Percentiles rank a stretch among this genome's conserved stretches.
Conservation (phyloP, 768 basidiomycete genomes). For the Leccinum disarticulatum region DNA sequence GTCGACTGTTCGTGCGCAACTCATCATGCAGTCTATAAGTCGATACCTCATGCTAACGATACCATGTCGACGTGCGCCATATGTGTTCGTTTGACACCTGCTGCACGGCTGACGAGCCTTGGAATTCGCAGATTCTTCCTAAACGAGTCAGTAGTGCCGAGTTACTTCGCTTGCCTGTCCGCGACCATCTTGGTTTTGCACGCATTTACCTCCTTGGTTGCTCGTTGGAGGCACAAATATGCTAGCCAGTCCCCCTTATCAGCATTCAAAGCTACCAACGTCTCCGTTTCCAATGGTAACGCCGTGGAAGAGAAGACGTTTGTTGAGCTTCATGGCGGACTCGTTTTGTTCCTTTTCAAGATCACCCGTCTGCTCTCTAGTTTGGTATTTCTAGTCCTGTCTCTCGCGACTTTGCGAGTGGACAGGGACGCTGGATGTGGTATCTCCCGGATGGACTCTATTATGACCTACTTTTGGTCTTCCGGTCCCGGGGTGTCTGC, state of each 20-base stretch:
- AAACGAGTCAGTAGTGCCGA: neutral
- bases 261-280: neutral
- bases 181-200: neutral
- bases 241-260: neutral
- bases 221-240: too few species aligned
- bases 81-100: neutral
- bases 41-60: neutral
- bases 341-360: neutral
- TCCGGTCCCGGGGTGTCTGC: neutral
- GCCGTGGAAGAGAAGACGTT: neutral
- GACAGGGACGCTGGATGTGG: neutral
- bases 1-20: neutral
- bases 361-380: neutral
- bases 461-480: neutral
- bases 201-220: neutral
- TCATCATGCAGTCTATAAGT: neutral
- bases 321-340: neutral
- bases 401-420: neutral
- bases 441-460: neutral
- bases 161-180: neutral
- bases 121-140: neutral
- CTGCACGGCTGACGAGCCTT: neutral
- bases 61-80: neutral
- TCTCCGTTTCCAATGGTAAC: neutral
- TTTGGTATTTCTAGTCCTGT: neutral